Evolutionary conservation across 805 yeast species (phyloP).

Genomic region (Alloascoidea hylecoeti): DNA sequence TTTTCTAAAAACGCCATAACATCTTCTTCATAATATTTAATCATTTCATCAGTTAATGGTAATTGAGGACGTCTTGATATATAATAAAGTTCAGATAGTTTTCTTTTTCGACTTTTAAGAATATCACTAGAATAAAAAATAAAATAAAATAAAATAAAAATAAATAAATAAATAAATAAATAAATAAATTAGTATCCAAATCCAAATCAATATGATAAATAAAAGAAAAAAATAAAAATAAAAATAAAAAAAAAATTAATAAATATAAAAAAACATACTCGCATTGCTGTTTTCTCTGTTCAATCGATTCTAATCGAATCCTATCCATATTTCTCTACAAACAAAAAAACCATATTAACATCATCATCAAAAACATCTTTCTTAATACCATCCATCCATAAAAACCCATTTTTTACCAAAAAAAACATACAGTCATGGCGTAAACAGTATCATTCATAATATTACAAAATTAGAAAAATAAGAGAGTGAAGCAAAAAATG

Average conservation of each 20-base stretch:
- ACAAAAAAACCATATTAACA: no score
- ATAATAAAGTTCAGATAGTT: slow-evolving; percentile 47
- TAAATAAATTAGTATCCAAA: neutral
- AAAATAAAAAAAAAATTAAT: neutral
- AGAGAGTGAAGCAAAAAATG: no score
- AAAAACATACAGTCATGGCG: no score
- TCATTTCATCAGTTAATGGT: slow-evolving; percentile 24
- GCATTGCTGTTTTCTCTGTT: slow-evolving; percentile 27
- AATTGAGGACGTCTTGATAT: slow-evolving; percentile 37
- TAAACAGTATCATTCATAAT: no score
- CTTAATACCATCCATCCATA: no score
- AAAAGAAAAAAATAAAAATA: neutral
- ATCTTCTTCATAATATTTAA: slow-evolving; percentile 23
- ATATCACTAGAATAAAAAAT: slow-evolving; percentile 18
- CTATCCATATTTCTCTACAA: slow-evolving; percentile 22
- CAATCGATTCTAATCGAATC: slow-evolving; percentile 30
- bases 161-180: neutral
- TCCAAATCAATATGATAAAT: neutral
- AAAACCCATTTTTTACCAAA: no score
- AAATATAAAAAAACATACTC: slow-evolving; percentile 11
- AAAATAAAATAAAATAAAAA: neutral
- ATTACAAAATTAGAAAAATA: no score
- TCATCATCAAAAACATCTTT: no score
- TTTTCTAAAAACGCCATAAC: slow-evolving; percentile 30
- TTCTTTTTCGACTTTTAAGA: slow-evolving; percentile 37